Evolutionary conservation across 2,329 filamentous ascomycete genomes (phyloP).

Genomic region (Pseudogymnoascus sp.): DNA sequence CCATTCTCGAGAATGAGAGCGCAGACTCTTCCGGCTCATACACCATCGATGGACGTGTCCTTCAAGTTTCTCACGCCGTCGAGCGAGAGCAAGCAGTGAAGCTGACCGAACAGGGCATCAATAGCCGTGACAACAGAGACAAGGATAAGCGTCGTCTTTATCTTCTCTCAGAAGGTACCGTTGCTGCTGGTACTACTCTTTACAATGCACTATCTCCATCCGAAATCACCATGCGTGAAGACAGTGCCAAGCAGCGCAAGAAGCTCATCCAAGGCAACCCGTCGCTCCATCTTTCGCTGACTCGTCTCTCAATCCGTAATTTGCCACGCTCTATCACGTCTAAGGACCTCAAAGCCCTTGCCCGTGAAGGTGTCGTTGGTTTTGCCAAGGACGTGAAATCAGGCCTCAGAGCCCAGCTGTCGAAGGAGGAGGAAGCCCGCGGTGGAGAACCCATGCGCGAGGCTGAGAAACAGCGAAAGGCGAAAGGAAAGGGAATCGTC

Average conservation of each 20-base stretch:
- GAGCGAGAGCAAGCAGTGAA: conserved; percentile 70
- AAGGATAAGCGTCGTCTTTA: conserved; percentile 88
- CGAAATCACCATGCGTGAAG: conserved; percentile 81
- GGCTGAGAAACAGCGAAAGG: conserved; percentile 69
- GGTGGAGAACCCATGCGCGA: conserved; percentile 73
- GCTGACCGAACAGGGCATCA: conserved; percentile 60
- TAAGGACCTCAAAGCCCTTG: conserved; percentile 85
- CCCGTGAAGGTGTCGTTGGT: conserved; percentile 83
- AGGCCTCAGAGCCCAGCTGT: conserved; percentile 66
- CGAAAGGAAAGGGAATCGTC: conserved; percentile 75
- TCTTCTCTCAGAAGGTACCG: conserved; percentile 76
- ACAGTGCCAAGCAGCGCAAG: conserved; percentile 79
- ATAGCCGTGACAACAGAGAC: conserved; percentile 55
- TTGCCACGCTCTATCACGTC: conserved; percentile 73
- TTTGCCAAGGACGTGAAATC: conserved; percentile 85
- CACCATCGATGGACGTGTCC: conserved; percentile 79
- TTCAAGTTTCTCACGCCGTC: conserved; percentile 79
- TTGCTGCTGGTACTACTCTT: conserved; percentile 66
- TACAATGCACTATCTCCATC: conserved; percentile 67
- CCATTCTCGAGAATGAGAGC: conserved; percentile 78
- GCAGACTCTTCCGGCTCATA: conserved; percentile 76
- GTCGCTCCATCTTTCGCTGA: conserved; percentile 77
- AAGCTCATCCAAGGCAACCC: conserved; percentile 87
- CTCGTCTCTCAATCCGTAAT: conserved; percentile 84
- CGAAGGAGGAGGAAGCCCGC: conserved; percentile 78